Percentiles rank a stretch among this genome's conserved stretches.
phyloP scores from a whole-genome alignment of 2,329 filamentous ascomycete species.

The Diplodia seriata region DNA sequence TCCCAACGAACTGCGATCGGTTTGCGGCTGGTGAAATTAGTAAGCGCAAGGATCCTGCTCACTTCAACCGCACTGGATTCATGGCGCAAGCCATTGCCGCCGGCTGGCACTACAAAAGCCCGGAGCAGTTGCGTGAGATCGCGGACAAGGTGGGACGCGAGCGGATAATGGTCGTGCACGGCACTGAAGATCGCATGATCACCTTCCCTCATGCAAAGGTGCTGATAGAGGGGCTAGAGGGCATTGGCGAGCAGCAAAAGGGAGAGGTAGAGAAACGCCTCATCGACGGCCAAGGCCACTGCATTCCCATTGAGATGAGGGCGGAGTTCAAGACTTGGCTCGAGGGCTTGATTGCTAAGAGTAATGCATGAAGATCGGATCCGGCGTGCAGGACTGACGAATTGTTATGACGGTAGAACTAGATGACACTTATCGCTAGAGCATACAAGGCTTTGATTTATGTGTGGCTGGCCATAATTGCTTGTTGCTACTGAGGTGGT shows the following conservation, averaged over 20 bases:
- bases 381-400: neutral
- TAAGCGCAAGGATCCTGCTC: constrained; percentile 68
- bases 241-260: constrained; percentile 45
- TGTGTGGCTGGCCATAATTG: neutral
- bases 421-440: constrained; percentile 5
- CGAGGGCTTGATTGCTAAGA: constrained; percentile 59
- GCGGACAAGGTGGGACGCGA: constrained; percentile 73
- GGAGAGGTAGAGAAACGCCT: constrained; percentile 63
- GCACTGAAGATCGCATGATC: constrained; percentile 79
- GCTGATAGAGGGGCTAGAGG: constrained; percentile 66
- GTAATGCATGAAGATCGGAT: neutral
- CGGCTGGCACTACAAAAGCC: constrained; percentile 78
- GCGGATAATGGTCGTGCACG: constrained; percentile 79
- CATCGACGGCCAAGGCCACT: constrained; percentile 77
- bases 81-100: constrained; percentile 79
- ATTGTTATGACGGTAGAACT: neutral
- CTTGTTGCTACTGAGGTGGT: neutral
- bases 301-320: constrained; percentile 73
- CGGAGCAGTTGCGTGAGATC: constrained; percentile 69
- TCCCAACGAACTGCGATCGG: constrained; percentile 79
- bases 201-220: constrained; percentile 71
- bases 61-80: constrained; percentile 72
- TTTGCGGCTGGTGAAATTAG: constrained; percentile 80
- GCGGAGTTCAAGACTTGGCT: constrained; percentile 72
- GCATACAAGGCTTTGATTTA: neutral